Conservation (phyloP, 2,329 filamentous ascomycete genomes). For the Rutstroemia sp. region DNA sequence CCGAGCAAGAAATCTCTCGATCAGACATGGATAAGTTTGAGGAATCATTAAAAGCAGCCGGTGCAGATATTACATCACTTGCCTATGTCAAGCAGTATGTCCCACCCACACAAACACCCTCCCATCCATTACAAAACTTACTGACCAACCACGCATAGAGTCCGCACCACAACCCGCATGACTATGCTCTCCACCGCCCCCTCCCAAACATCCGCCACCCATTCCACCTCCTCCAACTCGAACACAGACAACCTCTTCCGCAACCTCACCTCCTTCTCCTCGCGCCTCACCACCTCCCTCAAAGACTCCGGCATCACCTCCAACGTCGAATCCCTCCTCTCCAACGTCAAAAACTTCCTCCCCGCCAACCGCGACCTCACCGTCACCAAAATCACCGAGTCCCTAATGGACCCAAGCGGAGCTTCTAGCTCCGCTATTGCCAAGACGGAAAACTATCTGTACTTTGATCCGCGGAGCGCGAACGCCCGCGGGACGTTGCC, state of each 20-base stretch:
- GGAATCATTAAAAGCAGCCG: conserved; percentile 69
- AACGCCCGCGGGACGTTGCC: conserved; percentile 91
- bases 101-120: conserved; percentile 14
- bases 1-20: conserved; percentile 78
- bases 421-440: conserved; percentile 88
- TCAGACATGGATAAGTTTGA: conserved; percentile 81
- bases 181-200: conserved; percentile 91
- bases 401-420: conserved; percentile 90
- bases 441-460: conserved; percentile 94
- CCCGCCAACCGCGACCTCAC: conserved; percentile 93
- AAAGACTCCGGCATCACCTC: conserved; percentile 79
- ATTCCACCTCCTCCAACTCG: conserved; percentile 45
- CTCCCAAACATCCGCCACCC: conserved; percentile 39
- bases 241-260: conserved; percentile 68
- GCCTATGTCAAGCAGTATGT: conserved; percentile 79
- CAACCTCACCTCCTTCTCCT: conserved; percentile 86
- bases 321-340: conserved; percentile 91
- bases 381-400: conserved; percentile 95
- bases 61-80: conserved; percentile 69
- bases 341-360: conserved; percentile 97
- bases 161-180: conserved; percentile 94
- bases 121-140: not conserved
- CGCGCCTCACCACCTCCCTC: conserved; percentile 85
- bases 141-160: conserved; percentile 38
- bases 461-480: conserved; percentile 90